These are phyloP conservation scores for Trapa bicornis DNA, from an alignment of 345 rosid genomes.

Conservation along the genomic window DNA sequence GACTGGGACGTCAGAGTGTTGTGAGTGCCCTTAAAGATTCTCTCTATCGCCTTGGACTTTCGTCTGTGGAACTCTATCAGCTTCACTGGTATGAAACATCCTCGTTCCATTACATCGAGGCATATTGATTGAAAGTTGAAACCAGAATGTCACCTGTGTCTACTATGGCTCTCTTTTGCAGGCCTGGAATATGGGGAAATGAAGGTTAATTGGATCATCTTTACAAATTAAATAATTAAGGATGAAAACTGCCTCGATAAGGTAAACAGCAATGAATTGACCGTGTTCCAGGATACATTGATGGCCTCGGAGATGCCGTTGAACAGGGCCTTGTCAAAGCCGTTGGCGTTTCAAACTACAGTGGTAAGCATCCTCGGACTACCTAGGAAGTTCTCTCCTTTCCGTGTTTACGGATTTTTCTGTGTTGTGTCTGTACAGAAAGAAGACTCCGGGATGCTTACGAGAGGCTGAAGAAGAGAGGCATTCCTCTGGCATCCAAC, in stretches of 20 bases:
- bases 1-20: slow-evolving; percentile 87
- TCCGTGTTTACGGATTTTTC: background rate
- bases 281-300: slow-evolving; percentile 68
- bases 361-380: slow-evolving; percentile 28
- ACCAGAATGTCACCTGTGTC: no score
- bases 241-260: background rate
- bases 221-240: background rate
- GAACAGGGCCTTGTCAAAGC: slow-evolving; percentile 96
- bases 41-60: slow-evolving; percentile 62
- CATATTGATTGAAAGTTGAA: no score
- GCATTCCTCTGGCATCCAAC: slow-evolving; percentile 87
- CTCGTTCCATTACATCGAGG: background rate
- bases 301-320: slow-evolving; percentile 97
- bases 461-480: slow-evolving; percentile 71
- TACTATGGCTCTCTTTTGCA: slow-evolving; percentile 20
- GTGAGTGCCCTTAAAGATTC: slow-evolving; percentile 71
- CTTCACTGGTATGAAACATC: slow-evolving; percentile 61
- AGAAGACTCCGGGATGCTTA: slow-evolving; percentile 70
- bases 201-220: slow-evolving; percentile 44
- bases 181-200: slow-evolving; percentile 99
- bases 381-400: background rate
- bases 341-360: slow-evolving; percentile 95
- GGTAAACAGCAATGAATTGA: slow-evolving; percentile 4
- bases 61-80: slow-evolving; percentile 83
- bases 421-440: slow-evolving; percentile 26